Conservation (phyloP, 805 yeast genomes). For the Candida khao-thaluensis region DNA sequence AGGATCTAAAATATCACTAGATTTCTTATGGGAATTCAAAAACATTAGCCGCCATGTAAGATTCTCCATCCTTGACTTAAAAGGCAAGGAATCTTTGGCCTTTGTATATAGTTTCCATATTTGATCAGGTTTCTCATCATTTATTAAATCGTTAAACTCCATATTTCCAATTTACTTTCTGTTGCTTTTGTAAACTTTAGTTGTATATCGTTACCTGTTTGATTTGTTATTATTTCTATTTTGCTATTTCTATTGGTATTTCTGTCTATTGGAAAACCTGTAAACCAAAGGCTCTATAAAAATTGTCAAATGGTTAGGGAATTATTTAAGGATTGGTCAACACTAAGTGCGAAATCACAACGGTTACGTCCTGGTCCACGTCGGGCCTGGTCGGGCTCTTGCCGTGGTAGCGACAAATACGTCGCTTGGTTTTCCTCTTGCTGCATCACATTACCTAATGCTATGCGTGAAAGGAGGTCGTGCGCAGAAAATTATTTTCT, state of each 20-base stretch:
- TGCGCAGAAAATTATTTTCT: neutral
- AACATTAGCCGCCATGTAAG: slow-evolving; percentile 87
- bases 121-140: slow-evolving; percentile 20
- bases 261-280: too few species aligned
- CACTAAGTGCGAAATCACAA: neutral
- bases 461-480: slow-evolving; percentile 1
- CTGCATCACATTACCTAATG: slow-evolving; percentile 1
- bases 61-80: slow-evolving; percentile 76
- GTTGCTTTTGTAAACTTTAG: too few species aligned
- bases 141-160: slow-evolving; percentile 7
- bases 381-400: neutral
- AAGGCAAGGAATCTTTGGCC: slow-evolving; percentile 74
- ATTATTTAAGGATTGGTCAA: slow-evolving; percentile 3
- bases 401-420: too few species aligned
- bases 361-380: neutral
- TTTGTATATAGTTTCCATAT: slow-evolving; percentile 81
- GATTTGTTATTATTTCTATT: too few species aligned
- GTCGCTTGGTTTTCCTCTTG: too few species aligned
- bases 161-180: too few species aligned
- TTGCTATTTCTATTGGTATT: too few species aligned
- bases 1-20: slow-evolving; percentile 32
- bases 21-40: slow-evolving; percentile 26
- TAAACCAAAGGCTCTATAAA: too few species aligned
- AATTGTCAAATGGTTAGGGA: neutral
- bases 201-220: too few species aligned